Percentiles rank a stretch among this genome's conserved stretches.
phyloP scores from a whole-genome alignment of 805 yeast species.

The Hanseniaspora osmophila region DNA sequence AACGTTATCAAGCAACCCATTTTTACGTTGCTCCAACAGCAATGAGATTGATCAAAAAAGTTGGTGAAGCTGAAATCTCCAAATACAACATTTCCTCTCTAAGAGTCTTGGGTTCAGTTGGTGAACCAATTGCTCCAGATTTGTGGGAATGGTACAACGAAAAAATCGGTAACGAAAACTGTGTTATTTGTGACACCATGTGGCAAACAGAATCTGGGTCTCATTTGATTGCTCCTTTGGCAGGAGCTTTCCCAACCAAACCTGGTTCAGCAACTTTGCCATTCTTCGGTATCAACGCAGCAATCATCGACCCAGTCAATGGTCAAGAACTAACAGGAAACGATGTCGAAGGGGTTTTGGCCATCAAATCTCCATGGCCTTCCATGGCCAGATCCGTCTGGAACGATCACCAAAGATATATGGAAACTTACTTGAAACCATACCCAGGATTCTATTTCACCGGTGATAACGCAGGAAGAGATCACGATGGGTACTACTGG shows the following conservation, averaged over 20 bases:
- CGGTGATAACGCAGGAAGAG: constrained; percentile 98
- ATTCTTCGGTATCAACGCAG: constrained; percentile 87
- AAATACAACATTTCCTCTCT: constrained; percentile 74
- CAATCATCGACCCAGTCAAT: constrained; percentile 81
- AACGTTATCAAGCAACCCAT: constrained; percentile 81
- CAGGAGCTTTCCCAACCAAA: constrained; percentile 88
- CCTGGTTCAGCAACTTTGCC: constrained; percentile 97
- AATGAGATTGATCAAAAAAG: constrained; percentile 74
- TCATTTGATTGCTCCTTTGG: constrained; percentile 84
- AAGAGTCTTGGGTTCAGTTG: constrained; percentile 91
- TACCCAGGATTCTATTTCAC: constrained; percentile 91
- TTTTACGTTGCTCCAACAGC: constrained; percentile 99
- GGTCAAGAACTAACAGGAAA: constrained; percentile 76
- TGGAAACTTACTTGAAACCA: constrained; percentile 86
- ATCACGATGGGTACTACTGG: constrained; percentile 93
- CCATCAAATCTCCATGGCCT: constrained; percentile 87
- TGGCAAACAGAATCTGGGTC: constrained; percentile 99
- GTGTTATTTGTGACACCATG: constrained; percentile 90
- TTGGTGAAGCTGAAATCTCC: constrained; percentile 73
- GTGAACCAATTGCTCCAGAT: constrained; percentile 97
- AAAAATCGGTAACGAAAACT: constrained; percentile 75
- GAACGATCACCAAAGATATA: constrained; percentile 71
- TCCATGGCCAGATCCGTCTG: constrained; percentile 96
- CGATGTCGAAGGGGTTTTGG: constrained; percentile 93
- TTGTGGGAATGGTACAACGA: constrained; percentile 98